phyloP scores from a whole-genome alignment of 768 basidiomycete genomes.

The Wakefieldia striispora region DNA sequence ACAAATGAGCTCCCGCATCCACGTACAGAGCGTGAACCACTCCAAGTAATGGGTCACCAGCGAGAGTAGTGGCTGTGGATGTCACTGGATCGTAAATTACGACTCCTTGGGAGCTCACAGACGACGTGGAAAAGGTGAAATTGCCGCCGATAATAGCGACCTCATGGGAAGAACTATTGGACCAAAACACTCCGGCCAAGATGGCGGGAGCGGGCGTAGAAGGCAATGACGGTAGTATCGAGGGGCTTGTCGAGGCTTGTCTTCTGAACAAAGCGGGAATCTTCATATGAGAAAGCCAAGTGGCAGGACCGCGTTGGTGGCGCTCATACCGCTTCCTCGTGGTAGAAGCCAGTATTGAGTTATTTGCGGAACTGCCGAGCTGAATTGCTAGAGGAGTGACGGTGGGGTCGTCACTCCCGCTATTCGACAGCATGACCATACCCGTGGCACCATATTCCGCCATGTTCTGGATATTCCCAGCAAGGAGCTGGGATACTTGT shows the following conservation, averaged over 20 bases:
- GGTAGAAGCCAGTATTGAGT: constrained; percentile 31
- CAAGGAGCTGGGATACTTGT: constrained; percentile 54
- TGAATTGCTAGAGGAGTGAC: constrained; percentile 62
- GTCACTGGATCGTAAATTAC: constrained; percentile 67
- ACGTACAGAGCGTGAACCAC: constrained; percentile 77
- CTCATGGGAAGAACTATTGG: constrained; percentile 64
- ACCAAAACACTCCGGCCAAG: constrained; percentile 87
- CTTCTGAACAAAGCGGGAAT: constrained; percentile 45
- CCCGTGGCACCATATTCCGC: constrained; percentile 73
- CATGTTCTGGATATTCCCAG: constrained; percentile 60
- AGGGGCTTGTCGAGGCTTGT: constrained; percentile 46
- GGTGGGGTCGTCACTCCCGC: constrained; percentile 49
- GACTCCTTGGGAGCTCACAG: constrained; percentile 48
- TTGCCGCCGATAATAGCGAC: constrained; percentile 87
- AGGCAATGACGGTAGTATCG: constrained; percentile 54
- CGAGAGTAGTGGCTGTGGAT: constrained; percentile 49
- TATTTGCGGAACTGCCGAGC: constrained; percentile 43
- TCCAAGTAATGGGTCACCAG: constrained; percentile 66
- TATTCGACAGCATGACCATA: constrained; percentile 74
- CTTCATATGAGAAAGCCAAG: constrained; percentile 51
- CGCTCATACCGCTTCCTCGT: constrained; percentile 40
- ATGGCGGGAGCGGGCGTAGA: constrained; percentile 74
- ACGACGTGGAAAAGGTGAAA: constrained; percentile 60
- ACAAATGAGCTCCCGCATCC: constrained; percentile 57
- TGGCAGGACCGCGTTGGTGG: constrained; percentile 32